phyloP scores from a whole-genome alignment of 148 eudicot genomes.

The Heliosperma pusillum region DNA sequence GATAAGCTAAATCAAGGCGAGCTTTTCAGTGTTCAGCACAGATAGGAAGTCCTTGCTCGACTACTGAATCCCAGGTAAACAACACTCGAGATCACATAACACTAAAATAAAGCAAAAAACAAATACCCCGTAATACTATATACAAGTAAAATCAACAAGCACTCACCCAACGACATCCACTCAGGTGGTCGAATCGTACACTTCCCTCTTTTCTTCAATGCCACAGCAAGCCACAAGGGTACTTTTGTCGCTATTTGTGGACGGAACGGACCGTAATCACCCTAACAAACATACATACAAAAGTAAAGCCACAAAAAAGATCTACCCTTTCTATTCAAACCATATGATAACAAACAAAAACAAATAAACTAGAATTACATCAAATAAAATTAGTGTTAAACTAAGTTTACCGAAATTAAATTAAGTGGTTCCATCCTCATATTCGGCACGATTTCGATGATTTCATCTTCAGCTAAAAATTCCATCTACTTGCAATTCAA shows the following conservation, averaged over 20 bases:
- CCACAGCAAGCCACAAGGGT: slow-evolving; percentile 89
- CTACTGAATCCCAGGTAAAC: not conserved
- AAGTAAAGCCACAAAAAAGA: not conserved
- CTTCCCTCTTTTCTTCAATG: slow-evolving; percentile 92
- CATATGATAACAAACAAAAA: not conserved
- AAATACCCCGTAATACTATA: too few species aligned
- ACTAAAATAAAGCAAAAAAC: not conserved
- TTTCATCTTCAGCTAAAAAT: slow-evolving; percentile 89
- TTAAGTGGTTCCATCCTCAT: slow-evolving; percentile 82
- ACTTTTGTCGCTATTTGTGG: slow-evolving; percentile 74
- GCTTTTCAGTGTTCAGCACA: too few species aligned
- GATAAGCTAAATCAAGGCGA: too few species aligned
- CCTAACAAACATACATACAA: slow-evolving; percentile 36
- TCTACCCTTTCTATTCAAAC: not conserved
- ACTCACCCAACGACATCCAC: slow-evolving; percentile 89
- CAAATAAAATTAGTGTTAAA: not conserved
- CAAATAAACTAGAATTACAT: not conserved
- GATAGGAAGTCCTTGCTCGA: too few species aligned
- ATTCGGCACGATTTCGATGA: slow-evolving; percentile 76
- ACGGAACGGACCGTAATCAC: slow-evolving; percentile 87
- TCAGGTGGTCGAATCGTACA: slow-evolving; percentile 78
- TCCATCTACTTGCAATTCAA: slow-evolving; percentile 50
- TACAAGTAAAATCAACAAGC: not conserved
- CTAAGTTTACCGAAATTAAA: slow-evolving; percentile 53
- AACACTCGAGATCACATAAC: not conserved